Percentiles rank a stretch among this genome's conserved stretches.
Evolutionary conservation across 2,329 filamentous ascomycete genomes (phyloP).

Genomic region (Graphilbum sp.): DNA sequence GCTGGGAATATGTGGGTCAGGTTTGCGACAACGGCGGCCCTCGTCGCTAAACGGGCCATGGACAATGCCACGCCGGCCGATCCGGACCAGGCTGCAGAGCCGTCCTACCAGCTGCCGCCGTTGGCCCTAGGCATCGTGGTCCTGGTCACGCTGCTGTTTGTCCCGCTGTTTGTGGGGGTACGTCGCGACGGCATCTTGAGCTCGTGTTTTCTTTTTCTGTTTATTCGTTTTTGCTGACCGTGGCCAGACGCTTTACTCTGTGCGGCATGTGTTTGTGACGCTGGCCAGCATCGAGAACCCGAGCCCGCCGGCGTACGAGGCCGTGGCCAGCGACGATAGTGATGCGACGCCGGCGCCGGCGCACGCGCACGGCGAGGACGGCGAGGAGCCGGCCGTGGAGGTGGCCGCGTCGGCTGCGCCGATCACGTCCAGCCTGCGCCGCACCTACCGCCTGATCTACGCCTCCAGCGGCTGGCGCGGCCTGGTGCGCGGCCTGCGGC

Average conservation of each 20-base stretch:
- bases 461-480: conserved; percentile 46
- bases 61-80: too few species aligned
- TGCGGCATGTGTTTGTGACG: conserved; percentile 32
- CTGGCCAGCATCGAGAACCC: conserved; percentile 44
- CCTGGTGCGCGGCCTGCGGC: conserved; percentile 52
- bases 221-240: background rate
- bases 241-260: conserved; percentile 30
- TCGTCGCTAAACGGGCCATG: too few species aligned
- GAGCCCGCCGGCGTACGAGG: conserved; percentile 36
- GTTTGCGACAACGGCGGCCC: too few species aligned
- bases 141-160: too few species aligned
- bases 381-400: conserved; percentile 17
- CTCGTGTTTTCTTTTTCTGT: background rate
- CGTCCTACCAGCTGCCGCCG: too few species aligned
- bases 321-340: conserved; percentile 24
- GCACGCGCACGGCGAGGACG: conserved; percentile 10
- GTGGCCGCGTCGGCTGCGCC: conserved; percentile 19
- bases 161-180: too few species aligned
- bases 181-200: too few species aligned
- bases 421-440: conserved; percentile 34
- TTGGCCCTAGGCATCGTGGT: too few species aligned
- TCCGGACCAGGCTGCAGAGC: too few species aligned
- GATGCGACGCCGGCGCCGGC: conserved; percentile 2
- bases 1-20: too few species aligned
- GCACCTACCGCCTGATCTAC: conserved; percentile 37